Base-by-base conservation (phyloP, 192 early-diverging fungal species). In the Obelidium mucronatum region DNA sequence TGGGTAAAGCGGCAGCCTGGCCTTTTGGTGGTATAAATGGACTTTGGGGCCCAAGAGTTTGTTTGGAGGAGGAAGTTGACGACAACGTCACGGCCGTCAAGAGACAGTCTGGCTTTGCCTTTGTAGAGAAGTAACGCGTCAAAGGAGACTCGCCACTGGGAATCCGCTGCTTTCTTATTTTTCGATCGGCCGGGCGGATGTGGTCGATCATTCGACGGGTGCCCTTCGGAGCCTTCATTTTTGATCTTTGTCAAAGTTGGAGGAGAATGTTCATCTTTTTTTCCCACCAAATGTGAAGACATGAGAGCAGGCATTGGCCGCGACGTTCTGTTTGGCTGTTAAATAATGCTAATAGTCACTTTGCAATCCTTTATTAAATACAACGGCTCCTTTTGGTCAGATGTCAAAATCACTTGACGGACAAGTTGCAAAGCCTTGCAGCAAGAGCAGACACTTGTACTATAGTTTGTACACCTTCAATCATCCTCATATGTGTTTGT, bases 401-500 rank as follows among this genome's bases (percentile, higher is more conserved):
- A n/a, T 52, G 13, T 60, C 58, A 19, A 6, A 19, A 35, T 19
- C 62, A 64, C 39, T 72, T 72, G 6, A 72, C n/a, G n/a, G 33
- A 37, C 1, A 72, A 54, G 31, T 58, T 81, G 62, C 84, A 87
- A 24, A 90, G 76, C 55, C 92, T 86, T 4, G 92, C 91, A 1
- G 93, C 88, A 64, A 99, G 80, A 13, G 93, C 96, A 26, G 90
- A 86, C 15, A 99, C 83, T 81, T 98, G 97, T n/a, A 97, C 84
- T 13, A 95, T 78, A 15, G 89, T 89, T 42, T 91, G 89, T 40
- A 92, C 88, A 28, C 97, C 97, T 59, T 98, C 95, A 42, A 97
- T 77, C 67, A 97, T 91, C 76, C 89, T 86, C 93, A 98, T 96
- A 67, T 99, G 96, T 19, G 93, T 92, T 59, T 89, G 76, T 26